phyloP scores from a whole-genome alignment of 2,329 filamentous ascomycete genomes.

The Nemania bipapillata region DNA sequence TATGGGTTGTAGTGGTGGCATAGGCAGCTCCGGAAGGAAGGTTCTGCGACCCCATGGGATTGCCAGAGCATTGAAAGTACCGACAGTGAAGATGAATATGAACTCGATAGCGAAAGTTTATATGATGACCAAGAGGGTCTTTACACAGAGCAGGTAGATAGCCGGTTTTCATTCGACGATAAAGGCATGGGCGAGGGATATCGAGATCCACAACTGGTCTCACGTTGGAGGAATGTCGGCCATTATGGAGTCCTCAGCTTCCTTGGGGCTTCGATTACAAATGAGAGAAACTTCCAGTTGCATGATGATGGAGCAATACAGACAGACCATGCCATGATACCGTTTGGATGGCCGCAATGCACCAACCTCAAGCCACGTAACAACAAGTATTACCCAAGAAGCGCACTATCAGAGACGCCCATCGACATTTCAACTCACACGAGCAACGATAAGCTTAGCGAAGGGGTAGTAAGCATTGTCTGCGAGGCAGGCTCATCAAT shows the following conservation, averaged over 20 bases:
- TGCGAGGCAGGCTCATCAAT: constrained; percentile 10
- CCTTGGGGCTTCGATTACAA: constrained; percentile 18
- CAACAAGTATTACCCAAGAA: constrained; percentile 20
- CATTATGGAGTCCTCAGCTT: constrained; percentile 26
- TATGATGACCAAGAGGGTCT: constrained; percentile 4
- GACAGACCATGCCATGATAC: constrained; percentile 22
- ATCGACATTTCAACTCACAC: constrained; percentile 19
- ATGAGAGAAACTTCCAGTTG: neutral
- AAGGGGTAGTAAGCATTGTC: constrained; percentile 22
- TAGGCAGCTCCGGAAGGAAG: constrained; percentile 4
- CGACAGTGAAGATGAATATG: constrained; percentile 11
- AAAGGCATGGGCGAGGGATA: neutral
- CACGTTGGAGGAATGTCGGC: constrained; percentile 24
- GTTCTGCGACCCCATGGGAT: neutral
- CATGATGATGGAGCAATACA: neutral
- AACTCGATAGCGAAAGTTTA: constrained; percentile 3
- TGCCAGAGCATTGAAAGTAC: constrained; percentile 8
- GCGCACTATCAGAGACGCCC: neutral
- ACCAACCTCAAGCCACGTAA: neutral
- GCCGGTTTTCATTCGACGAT: neutral
- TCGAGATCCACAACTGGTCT: constrained; percentile 18
- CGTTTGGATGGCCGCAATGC: constrained; percentile 1
- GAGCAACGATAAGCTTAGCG: constrained; percentile 17
- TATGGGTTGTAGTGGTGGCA: constrained; percentile 25
- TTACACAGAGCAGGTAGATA: neutral